phyloP scores from a whole-genome alignment of 768 basidiomycete species.

The Naematelia encephala region DNA sequence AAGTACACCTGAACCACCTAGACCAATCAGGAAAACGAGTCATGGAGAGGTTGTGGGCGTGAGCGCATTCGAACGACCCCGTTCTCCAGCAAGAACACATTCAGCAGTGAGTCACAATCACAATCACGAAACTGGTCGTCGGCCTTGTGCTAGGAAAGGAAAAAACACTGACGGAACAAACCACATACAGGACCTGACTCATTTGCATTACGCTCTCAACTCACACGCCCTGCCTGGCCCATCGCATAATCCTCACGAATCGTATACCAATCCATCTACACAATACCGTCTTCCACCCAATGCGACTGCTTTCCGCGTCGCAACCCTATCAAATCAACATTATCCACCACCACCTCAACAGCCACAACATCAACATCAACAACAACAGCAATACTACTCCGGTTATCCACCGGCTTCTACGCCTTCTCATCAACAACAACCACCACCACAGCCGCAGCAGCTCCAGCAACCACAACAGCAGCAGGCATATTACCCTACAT shows the following conservation, averaged over 20 bases:
- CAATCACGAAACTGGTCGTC: background rate
- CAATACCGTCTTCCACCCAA: background rate
- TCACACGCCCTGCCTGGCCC: background rate
- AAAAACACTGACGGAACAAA: background rate
- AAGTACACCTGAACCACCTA: background rate
- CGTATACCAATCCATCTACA: background rate
- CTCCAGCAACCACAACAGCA: background rate
- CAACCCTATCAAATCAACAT: background rate
- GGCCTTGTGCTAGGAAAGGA: too few relatives aligned
- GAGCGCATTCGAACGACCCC: background rate
- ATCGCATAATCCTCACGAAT: background rate
- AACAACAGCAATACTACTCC: conserved; percentile 1
- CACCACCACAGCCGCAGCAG: conserved; percentile 4
- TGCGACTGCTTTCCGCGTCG: background rate
- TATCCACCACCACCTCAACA: background rate
- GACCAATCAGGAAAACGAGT: background rate
- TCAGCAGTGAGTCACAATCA: background rate
- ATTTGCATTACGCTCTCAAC: conserved; percentile 2
- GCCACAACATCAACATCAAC: conserved; percentile 4
- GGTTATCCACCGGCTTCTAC: background rate
- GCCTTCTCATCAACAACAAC: background rate
- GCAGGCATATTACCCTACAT: background rate
- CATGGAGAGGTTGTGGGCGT: background rate
- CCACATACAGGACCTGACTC: background rate
- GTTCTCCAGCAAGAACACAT: background rate